Evolutionary conservation across 139 green algal genomes (phyloP).

Genomic region (Chlamydomonas applanata): DNA sequence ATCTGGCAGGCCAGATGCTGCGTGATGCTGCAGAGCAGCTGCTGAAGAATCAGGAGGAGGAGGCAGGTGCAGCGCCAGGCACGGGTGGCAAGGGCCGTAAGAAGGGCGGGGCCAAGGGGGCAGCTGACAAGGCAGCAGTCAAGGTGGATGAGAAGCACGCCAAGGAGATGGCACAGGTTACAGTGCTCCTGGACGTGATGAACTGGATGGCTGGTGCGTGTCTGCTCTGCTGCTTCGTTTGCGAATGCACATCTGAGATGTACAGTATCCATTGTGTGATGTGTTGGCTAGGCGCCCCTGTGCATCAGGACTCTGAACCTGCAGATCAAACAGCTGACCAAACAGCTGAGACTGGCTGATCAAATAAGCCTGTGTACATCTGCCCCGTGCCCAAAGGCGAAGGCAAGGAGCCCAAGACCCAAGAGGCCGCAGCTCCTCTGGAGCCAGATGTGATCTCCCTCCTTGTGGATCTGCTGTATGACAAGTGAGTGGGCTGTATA

Average conservation of each 20-base stretch:
- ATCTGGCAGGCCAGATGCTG: not conserved
- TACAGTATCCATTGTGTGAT: too few species aligned
- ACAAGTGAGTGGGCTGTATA: not conserved
- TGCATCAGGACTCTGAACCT: too few species aligned
- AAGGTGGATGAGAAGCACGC: not conserved
- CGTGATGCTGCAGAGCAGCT: too few species aligned
- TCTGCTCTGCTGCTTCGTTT: not conserved
- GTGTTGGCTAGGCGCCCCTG: too few species aligned
- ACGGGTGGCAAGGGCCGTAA: not conserved
- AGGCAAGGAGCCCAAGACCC: not conserved
- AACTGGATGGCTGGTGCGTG: slow-evolving; percentile 4
- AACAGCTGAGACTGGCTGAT: too few species aligned
- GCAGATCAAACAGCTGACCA: too few species aligned
- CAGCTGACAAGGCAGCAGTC: not conserved
- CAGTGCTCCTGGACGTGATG: slow-evolving; percentile 8
- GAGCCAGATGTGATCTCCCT: not conserved
- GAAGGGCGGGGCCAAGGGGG: not conserved
- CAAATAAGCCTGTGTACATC: not conserved
- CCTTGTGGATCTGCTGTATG: slow-evolving; percentile 1
- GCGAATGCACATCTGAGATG: too few species aligned
- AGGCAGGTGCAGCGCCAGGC: not conserved
- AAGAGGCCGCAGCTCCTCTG: not conserved
- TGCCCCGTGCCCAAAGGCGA: too few species aligned
- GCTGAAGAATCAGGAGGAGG: slow-evolving; percentile 4
- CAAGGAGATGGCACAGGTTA: not conserved